Evolutionary conservation across 1,284 basidiomycete genomes (phyloP).

Genomic region (Austropuccinia psidii): DNA sequence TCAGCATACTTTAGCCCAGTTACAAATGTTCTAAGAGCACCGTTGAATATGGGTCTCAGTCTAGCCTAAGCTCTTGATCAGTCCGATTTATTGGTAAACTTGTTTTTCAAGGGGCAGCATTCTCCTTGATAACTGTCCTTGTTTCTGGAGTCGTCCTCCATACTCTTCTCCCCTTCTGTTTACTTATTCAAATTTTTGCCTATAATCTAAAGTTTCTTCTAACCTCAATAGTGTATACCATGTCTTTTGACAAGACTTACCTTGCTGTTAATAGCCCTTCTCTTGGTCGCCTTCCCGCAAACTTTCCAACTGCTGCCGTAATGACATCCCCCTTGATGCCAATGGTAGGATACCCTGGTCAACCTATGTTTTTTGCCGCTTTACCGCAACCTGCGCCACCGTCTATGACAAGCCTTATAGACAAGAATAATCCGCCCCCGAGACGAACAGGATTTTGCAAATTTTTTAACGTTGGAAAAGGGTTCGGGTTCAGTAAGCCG

Average conservation of each 20-base stretch:
- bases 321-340: conserved; percentile 23
- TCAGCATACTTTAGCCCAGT: too few relatives aligned
- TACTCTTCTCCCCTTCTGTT: too few relatives aligned
- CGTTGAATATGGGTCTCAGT: too few relatives aligned
- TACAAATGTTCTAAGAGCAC: too few relatives aligned
- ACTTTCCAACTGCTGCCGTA: conserved; percentile 2
- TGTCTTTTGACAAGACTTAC: conserved; percentile 13
- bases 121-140: too few relatives aligned
- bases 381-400: background rate
- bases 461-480: conserved; percentile 37
- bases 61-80: too few relatives aligned
- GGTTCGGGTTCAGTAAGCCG: conserved; percentile 28
- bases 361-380: conserved; percentile 7
- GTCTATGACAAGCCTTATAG: background rate
- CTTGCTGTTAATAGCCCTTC: conserved; percentile 24
- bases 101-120: too few relatives aligned
- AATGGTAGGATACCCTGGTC: conserved; percentile 4
- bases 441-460: conserved; percentile 31
- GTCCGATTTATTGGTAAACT: too few relatives aligned
- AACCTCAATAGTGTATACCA: too few relatives aligned
- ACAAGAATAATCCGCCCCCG: conserved; percentile 13
- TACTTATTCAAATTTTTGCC: too few relatives aligned
- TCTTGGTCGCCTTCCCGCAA: conserved; percentile 16
- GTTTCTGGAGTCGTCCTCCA: too few relatives aligned
- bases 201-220: too few relatives aligned